Conservation (phyloP, 768 basidiomycete genomes). For the Butyriboletus loyo region DNA sequence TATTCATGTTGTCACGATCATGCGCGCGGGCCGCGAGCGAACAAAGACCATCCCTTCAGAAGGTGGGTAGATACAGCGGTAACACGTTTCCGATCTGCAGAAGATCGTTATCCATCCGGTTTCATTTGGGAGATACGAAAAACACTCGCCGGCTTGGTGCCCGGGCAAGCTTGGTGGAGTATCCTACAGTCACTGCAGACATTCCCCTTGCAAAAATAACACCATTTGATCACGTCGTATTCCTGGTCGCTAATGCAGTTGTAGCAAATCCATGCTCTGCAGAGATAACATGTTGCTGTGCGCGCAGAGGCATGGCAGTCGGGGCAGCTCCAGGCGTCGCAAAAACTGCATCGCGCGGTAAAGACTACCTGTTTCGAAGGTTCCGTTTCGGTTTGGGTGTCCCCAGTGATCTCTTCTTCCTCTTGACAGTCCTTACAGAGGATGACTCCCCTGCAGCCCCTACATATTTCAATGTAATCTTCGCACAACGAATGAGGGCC, state of each 20-base stretch:
- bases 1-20: neutral
- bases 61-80: neutral
- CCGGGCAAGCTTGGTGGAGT: neutral
- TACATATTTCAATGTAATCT: neutral
- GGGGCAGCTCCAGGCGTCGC: constrained; percentile 6
- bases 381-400: neutral
- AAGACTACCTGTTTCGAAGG: neutral
- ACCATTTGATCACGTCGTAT: neutral
- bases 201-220: neutral
- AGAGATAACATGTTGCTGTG: neutral
- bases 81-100: neutral
- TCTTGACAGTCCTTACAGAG: constrained; percentile 12
- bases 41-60: neutral
- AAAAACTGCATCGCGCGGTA: neutral
- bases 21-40: neutral
- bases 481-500: accelerated
- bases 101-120: neutral
- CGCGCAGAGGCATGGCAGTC: neutral
- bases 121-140: neutral
- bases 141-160: neutral
- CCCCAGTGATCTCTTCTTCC: constrained; percentile 6
- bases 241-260: neutral
- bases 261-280: constrained; percentile 2
- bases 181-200: neutral
- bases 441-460: constrained; percentile 3